Base-by-base conservation (phyloP, 441 rosid genomes). In the Croton laevigatus region DNA sequence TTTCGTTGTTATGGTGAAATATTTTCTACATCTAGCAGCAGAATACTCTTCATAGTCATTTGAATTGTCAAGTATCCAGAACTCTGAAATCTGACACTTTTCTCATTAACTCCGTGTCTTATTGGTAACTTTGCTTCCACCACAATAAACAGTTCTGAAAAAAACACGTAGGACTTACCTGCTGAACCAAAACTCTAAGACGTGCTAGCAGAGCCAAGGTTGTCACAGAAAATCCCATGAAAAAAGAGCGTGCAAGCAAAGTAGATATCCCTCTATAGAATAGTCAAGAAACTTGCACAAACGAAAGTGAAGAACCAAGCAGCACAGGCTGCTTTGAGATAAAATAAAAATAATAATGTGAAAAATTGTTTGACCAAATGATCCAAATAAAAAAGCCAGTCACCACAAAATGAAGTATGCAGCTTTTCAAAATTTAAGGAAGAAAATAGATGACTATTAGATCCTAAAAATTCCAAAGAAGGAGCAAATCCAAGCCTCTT, bases 181-280 rank as follows among this genome's bases (percentile, higher is more conserved):
- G 99, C 82, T 90, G 97, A 80, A 87, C 80, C 75, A 94, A 83
- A 62, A 89, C 91, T 75, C 91, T 81, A 34, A 94, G 85, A 62
- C 97, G 94, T 11, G 89, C 93, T 66, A 94, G 94, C 82, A 89
- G 75, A 11, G 97, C 86, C 84, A 94, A 77, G 74, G 86, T 73
- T 38, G 90, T 84, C 68, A 92, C 36, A 23, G 90, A 89, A 80
- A 88, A 90, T 57, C 87, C 90, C 83, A 88, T 77, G 77, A 95
- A 95, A 75, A 91, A 93, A 6, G 98, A 89, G 34, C 81, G 93
- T 70, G 99, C 97, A 57, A 93, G 84, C 80, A 93, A 73, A 78
- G 75, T 76, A 6, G 92, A 90, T 80, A 95, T 69, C 80, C 85
- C 89, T 38, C 98, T 88, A 75, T 14, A 46, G 42, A 64, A 37